Evolutionary conservation across 768 basidiomycete species (phyloP).

Genomic region (Udeniomyces megalosporus): DNA sequence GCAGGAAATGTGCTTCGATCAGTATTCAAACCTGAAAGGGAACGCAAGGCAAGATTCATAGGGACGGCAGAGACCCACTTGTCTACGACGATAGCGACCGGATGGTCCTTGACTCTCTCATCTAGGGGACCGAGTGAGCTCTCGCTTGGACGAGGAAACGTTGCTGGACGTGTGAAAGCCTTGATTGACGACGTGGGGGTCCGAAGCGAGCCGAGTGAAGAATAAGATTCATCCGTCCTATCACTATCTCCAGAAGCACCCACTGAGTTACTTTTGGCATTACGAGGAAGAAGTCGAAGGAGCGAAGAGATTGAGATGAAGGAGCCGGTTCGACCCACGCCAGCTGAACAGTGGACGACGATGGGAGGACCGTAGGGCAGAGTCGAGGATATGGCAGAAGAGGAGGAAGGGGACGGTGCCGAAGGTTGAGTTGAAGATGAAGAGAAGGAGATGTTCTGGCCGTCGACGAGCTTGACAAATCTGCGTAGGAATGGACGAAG

Average conservation of each 20-base stretch:
- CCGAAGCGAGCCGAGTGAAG: background rate
- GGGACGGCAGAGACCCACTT: too few relatives aligned
- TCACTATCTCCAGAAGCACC: too few relatives aligned
- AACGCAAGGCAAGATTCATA: too few relatives aligned
- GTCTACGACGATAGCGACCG: constrained; percentile 19
- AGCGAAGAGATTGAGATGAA: constrained; percentile 29
- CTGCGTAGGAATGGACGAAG: background rate
- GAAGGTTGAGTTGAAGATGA: too few relatives aligned
- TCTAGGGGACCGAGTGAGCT: constrained; percentile 24
- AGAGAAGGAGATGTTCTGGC: constrained; percentile 6
- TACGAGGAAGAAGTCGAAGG: constrained; percentile 13
- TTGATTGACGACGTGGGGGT: too few relatives aligned
- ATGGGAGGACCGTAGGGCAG: constrained; percentile 15
- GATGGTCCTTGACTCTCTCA: constrained; percentile 16
- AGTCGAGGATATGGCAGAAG: background rate
- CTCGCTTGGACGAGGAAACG: background rate
- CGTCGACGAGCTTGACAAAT: background rate
- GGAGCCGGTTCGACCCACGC: constrained; percentile 29
- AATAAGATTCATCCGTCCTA: background rate
- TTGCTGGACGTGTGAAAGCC: too few relatives aligned
- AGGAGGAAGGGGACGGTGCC: too few relatives aligned
- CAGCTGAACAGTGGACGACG: constrained; percentile 30
- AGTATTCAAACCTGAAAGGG: too few relatives aligned
- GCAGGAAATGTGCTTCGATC: too few relatives aligned
- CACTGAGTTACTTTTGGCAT: too few relatives aligned